Conservation (phyloP, 2,329 filamentous ascomycete genomes). For the Fusarium sp. region DNA sequence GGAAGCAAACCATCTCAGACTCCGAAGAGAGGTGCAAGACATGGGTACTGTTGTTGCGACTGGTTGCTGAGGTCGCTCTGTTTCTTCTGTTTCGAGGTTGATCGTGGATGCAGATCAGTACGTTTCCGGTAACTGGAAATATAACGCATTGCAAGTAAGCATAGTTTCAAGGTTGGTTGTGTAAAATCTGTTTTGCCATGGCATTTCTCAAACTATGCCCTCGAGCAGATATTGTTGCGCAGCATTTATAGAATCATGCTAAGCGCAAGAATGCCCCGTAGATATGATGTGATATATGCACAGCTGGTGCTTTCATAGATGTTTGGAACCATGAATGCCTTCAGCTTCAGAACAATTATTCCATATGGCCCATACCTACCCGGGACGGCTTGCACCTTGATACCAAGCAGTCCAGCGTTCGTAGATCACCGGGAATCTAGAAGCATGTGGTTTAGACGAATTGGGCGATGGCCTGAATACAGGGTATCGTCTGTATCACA, state of each 20-base stretch:
- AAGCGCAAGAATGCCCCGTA: no score
- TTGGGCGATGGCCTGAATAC: background rate
- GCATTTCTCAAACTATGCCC: background rate
- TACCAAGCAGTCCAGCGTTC: background rate
- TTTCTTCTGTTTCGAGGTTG: background rate
- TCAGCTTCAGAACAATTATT: background rate
- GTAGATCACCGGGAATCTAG: background rate
- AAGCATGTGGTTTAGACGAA: background rate
- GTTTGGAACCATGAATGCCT: background rate
- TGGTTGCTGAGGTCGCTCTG: background rate
- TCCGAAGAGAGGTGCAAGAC: conserved; percentile 43
- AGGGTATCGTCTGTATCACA: background rate
- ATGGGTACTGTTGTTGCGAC: conserved; percentile 5
- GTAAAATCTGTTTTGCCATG: background rate
- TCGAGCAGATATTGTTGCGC: background rate
- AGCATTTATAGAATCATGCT: background rate
- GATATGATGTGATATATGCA: background rate
- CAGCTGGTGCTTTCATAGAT: background rate
- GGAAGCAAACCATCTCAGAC: conserved; percentile 2
- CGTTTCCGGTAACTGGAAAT: background rate
- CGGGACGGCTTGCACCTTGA: conserved; percentile 17
- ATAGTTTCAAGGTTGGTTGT: conserved; percentile 36
- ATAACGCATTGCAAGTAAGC: conserved; percentile 9
- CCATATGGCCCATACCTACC: conserved; percentile 14
- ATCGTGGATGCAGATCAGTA: background rate